Evolutionary conservation across 768 basidiomycete species (phyloP).

Genomic region (Guyanaporus albipodus): DNA sequence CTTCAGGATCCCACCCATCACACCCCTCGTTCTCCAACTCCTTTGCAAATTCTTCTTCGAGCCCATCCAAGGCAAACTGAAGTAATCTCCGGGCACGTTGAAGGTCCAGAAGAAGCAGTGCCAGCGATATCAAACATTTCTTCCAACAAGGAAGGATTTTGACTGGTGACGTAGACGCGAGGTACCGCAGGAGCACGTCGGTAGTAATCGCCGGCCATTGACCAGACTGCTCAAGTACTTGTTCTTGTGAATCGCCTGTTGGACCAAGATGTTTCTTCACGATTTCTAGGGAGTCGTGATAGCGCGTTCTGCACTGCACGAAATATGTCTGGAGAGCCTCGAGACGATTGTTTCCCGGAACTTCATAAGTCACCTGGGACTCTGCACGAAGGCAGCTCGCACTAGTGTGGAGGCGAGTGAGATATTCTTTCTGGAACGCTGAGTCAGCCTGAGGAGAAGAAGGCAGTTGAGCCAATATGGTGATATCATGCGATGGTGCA

Average conservation of each 20-base stretch:
- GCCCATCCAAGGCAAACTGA: neutral
- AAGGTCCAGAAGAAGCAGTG: slow-evolving; percentile 20
- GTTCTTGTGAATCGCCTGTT: slow-evolving; percentile 1
- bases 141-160: slow-evolving; percentile 24
- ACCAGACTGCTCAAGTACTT: slow-evolving; percentile 1
- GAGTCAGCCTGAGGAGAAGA: neutral
- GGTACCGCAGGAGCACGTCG: neutral
- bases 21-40: neutral
- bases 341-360: too few species aligned
- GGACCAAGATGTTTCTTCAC: slow-evolving; percentile 13
- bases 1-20: slow-evolving; percentile 9
- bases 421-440: slow-evolving; percentile 2
- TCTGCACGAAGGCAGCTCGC: slow-evolving; percentile 3
- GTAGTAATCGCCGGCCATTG: slow-evolving; percentile 32
- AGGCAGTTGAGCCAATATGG: neutral
- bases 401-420: slow-evolving; percentile 2
- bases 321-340: neutral
- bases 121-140: slow-evolving; percentile 25
- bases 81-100: slow-evolving; percentile 10
- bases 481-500: neutral
- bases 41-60: neutral
- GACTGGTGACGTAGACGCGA: neutral
- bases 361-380: neutral
- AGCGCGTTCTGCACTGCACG: neutral
- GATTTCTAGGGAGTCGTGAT: neutral